phyloP scores from a whole-genome alignment of 2,329 filamentous ascomycete species.

The Biscogniauxia mediterranea region DNA sequence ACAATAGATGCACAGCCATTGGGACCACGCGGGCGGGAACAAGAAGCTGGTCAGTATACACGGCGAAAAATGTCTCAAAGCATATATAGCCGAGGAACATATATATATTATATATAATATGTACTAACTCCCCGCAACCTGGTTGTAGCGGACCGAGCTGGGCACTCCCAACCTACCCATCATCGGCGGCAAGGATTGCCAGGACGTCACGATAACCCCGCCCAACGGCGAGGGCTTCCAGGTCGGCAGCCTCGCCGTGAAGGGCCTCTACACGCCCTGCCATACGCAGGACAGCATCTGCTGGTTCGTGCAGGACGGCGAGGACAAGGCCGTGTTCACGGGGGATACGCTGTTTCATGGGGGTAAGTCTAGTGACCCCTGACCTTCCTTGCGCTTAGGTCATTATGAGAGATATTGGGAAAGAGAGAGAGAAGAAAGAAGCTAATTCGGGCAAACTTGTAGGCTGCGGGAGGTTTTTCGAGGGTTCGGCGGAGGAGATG shows the following conservation, averaged over 20 bases:
- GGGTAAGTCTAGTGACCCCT: constrained; percentile 46
- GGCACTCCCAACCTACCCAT: constrained; percentile 66
- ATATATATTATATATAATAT: constrained; percentile 1
- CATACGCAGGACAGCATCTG: constrained; percentile 99
- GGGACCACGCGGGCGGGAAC: constrained; percentile 94
- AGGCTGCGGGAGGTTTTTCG: constrained; percentile 96
- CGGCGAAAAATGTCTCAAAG: neutral
- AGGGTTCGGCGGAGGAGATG: constrained; percentile 88
- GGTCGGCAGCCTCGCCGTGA: constrained; percentile 80
- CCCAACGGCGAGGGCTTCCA: constrained; percentile 73
- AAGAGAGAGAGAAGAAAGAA: neutral
- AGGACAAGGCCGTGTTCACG: constrained; percentile 79
- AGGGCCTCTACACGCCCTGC: constrained; percentile 90
- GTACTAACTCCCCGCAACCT: neutral
- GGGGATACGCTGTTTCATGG: constrained; percentile 96
- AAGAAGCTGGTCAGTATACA: constrained; percentile 63
- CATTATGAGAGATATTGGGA: neutral
- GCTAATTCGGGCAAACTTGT: constrained; percentile 6
- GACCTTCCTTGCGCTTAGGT: no score
- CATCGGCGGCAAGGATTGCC: constrained; percentile 85
- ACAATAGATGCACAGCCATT: constrained; percentile 59
- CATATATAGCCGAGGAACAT: neutral
- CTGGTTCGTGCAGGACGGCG: constrained; percentile 82
- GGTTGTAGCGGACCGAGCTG: constrained; percentile 39
- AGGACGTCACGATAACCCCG: constrained; percentile 75